A percentile compares a stretch with the other conserved stretches of the same genome.
phyloP scores from a whole-genome alignment of 78 protist species.

The Dictyostelium discoideum region dicty_2.7 NC_007088.5:5108501-5109000 shows the following conservation, averaged over 20 bases:
- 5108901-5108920: not conserved
- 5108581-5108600: not conserved
- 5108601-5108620: not conserved
- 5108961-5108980: too few relatives aligned
- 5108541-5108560: constrained; percentile 22
- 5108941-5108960: too few relatives aligned
- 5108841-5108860: constrained; percentile 4
- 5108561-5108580: not conserved
- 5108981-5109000: too few relatives aligned
- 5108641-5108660: not conserved
- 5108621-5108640: not conserved
- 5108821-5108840: not conserved
- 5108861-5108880: not conserved
- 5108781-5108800: constrained; percentile 18
- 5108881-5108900: not conserved
- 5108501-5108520: not conserved
- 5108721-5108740: constrained; percentile 33
- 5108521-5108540: constrained; percentile 37
- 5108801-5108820: not conserved
- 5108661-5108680: too few relatives aligned
- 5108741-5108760: constrained; percentile 33
- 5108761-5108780: constrained; percentile 37
- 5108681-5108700: not conserved
- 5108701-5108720: not conserved
- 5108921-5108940: not conserved